phyloP scores from a whole-genome alignment of 2,329 filamentous ascomycete genomes.

The Verticillium klebahnii region DNA sequence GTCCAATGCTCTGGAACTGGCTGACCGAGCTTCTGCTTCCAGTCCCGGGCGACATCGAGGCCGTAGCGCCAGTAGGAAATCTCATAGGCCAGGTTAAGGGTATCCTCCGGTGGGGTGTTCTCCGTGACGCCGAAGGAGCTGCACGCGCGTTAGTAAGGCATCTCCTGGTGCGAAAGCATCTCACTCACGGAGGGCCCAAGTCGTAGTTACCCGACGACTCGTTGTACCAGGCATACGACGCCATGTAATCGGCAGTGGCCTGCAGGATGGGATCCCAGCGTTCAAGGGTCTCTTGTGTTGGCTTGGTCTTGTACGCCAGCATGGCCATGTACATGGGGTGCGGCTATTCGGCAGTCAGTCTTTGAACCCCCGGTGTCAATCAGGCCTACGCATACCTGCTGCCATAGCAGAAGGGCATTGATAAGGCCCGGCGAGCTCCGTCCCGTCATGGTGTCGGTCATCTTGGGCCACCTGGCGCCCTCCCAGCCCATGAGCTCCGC shows the following conservation, averaged over 20 bases:
- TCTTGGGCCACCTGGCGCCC: constrained; percentile 40
- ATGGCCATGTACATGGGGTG: constrained; percentile 58
- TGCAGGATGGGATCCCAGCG: constrained; percentile 50
- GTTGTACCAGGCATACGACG: constrained; percentile 52
- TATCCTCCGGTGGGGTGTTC: constrained; percentile 52
- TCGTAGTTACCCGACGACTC: constrained; percentile 44
- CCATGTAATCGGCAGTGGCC: constrained; percentile 54
- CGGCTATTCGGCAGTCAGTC: constrained; percentile 22
- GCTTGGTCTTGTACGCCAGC: constrained; percentile 25
- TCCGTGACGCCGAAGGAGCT: constrained; percentile 44
- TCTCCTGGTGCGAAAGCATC: accelerated
- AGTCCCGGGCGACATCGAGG: constrained; percentile 45
- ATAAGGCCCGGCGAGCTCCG: constrained; percentile 44
- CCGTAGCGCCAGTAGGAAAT: constrained; percentile 59
- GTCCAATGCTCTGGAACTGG: constrained; percentile 40
- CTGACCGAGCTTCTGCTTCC: constrained; percentile 43
- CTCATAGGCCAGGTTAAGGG: constrained; percentile 55
- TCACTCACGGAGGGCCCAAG: constrained; percentile 34
- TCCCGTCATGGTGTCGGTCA: constrained; percentile 38
- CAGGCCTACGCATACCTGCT: constrained; percentile 32
- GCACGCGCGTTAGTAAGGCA: accelerated
- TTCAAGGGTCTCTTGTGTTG: constrained; percentile 31
- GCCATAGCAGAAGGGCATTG: constrained; percentile 57
- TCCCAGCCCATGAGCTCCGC: constrained; percentile 23
- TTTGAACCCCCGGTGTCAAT: neutral